Base-by-base conservation (phyloP, 257 asterid genomes). In the Solanum chiquidenum region DNA sequence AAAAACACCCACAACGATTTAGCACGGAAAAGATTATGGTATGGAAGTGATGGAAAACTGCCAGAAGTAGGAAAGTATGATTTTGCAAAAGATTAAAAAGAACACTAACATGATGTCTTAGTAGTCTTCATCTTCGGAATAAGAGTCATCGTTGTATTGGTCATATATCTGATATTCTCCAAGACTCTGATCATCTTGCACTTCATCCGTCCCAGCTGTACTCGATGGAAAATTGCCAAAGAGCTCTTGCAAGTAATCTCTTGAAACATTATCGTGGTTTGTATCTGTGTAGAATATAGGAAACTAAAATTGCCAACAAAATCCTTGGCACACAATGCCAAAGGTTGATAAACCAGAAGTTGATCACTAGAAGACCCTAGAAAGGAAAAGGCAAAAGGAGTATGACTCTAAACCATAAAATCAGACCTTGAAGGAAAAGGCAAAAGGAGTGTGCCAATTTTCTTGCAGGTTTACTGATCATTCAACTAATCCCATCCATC, bases 161-260 rank as follows among this genome's bases (percentile, higher is more conserved):
- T 96, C 99, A 84, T 93, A 94, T 72, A 96, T 95, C 90, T 95
- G 92, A 87, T 93, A 96, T 83, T 90, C 98, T 85, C 92, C 98
- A 82, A 91, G 93, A 68, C 83, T 90, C 12, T 89, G 92, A 87
- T 92, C 89, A 79, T 90, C 92, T 80, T 40, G 88, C 92, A 88
- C 64, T 74, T 88, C 94, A 88, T 89, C 89, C 49, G 85, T 91
- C 25, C 89, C 93, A 23, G 66, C 90, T 75, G 90, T 92, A 49
- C 90, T 92, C 37, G 90, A 91, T 34, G 98, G 96, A 62, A 94
- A 96, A 89, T 95, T 91, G n/a, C 94, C 98, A 89, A 96, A 96
- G 42, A 96, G 99, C 73, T 94, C 96, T 86, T 94, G 99, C 69
- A 96, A 95, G 90, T 93, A 95, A 89, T 89, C 93, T 87, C 92